A percentile compares a stretch with the other conserved stretches of the same genome.
phyloP scores from a whole-genome alignment of 441 rosid species.

The Croton setiger region DNA sequence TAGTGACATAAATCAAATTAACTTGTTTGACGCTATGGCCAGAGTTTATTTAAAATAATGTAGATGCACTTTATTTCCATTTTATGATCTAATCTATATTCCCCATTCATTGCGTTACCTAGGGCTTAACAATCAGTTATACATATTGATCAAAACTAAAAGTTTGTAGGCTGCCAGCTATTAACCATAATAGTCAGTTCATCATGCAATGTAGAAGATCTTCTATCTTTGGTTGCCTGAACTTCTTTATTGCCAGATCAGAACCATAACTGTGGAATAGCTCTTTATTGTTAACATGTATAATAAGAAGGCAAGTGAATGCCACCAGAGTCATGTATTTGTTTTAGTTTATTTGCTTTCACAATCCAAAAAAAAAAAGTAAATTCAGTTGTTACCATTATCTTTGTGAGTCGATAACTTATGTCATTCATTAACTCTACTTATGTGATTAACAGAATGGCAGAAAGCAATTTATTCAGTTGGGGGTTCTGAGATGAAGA shows the following conservation, averaged over 20 bases:
- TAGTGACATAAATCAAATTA: no score
- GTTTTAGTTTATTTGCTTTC: constrained; percentile 11
- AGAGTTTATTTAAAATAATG: no score
- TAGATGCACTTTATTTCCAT: no score
- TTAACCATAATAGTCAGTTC: neutral
- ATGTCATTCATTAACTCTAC: constrained; percentile 3
- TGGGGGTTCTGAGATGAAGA: constrained; percentile 91
- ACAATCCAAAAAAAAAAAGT: neutral
- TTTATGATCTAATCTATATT: no score
- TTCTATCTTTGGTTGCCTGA: constrained; percentile 3
- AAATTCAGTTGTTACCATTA: neutral
- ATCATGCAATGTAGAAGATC: constrained; percentile 3
- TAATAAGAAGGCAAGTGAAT: neutral
- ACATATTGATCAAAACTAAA: no score
- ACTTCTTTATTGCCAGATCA: neutral
- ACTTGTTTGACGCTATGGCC: no score
- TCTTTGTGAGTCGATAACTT: neutral
- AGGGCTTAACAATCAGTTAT: no score
- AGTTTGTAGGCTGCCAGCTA: no score
- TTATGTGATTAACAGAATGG: constrained; percentile 69
- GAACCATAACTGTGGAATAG: neutral
- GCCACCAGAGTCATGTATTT: neutral
- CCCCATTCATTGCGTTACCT: no score
- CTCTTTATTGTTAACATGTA: neutral
- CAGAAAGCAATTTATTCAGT: constrained; percentile 95